Conservation (phyloP, 2,329 filamentous ascomycete species). For the Colletotrichum lindemuthianum region DNA sequence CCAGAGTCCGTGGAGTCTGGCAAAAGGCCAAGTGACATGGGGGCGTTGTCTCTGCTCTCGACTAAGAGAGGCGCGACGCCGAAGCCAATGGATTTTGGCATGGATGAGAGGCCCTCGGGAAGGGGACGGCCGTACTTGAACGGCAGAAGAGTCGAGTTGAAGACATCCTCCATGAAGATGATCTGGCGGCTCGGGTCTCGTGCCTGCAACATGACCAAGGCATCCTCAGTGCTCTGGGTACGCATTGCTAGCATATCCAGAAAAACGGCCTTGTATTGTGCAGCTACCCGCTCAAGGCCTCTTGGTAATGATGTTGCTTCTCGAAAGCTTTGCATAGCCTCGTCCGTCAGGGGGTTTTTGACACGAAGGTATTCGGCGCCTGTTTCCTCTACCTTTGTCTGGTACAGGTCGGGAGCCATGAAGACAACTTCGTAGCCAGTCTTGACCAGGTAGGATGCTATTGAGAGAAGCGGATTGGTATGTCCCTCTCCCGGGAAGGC, state of each 20-base stretch:
- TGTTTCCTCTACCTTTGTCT: constrained; percentile 43
- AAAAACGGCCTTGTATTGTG: constrained; percentile 33
- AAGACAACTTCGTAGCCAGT: constrained; percentile 51
- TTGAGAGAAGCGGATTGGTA: constrained; percentile 38
- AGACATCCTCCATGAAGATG: constrained; percentile 45
- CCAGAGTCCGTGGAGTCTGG: constrained; percentile 44
- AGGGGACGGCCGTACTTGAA: constrained; percentile 40
- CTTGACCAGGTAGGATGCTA: constrained; percentile 45
- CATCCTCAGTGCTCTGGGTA: constrained; percentile 1
- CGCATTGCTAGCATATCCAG: constrained; percentile 15
- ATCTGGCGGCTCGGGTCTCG: constrained; percentile 44
- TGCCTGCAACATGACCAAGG: constrained; percentile 39
- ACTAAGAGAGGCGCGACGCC: constrained; percentile 44
- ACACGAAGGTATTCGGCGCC: constrained; percentile 47
- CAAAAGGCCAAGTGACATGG: constrained; percentile 44
- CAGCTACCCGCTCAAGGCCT: constrained; percentile 23
- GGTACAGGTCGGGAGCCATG: constrained; percentile 44
- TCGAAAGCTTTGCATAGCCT: background rate
- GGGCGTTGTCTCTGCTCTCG: constrained; percentile 45
- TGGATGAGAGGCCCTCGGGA: constrained; percentile 40
- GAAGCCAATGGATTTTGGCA: constrained; percentile 44
- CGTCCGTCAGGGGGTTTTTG: constrained; percentile 11
- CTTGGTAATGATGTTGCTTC: constrained; percentile 23
- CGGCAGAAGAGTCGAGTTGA: constrained; percentile 44
- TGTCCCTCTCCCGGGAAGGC: constrained; percentile 39